A percentile compares a stretch with the other conserved stretches of the same genome.
Conservation (phyloP, 2,329 filamentous ascomycete species). For the Hypoxylon sp. region DNA sequence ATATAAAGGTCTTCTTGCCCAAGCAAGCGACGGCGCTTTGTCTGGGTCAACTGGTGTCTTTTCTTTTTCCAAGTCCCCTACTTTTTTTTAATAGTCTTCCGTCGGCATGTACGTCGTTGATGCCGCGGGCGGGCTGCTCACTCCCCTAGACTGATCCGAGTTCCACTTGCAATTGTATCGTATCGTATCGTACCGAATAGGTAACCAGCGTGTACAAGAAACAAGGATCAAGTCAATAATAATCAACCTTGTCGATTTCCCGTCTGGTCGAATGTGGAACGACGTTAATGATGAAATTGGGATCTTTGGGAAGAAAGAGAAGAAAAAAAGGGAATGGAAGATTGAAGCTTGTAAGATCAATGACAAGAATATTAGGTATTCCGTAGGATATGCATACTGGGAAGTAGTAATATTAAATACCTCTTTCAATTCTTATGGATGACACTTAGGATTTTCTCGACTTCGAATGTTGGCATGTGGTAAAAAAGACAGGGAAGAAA, state of each 20-base stretch:
- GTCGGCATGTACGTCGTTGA: slow-evolving; percentile 20
- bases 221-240: slow-evolving; percentile 30
- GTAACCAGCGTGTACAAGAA: slow-evolving; percentile 19
- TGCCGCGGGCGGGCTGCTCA: slow-evolving; percentile 21
- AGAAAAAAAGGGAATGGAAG: slow-evolving; percentile 5
- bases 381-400: no score
- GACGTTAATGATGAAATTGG: slow-evolving; percentile 21
- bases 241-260: slow-evolving; percentile 32
- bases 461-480: slow-evolving; percentile 7
- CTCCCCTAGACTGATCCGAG: slow-evolving; percentile 28
- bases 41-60: no score
- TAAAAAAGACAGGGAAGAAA: slow-evolving; percentile 5
- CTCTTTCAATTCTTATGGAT: no score
- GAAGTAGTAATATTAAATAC: slow-evolving; percentile 11
- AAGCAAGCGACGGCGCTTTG: slow-evolving; percentile 1
- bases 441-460: no score
- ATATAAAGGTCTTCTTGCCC: no score
- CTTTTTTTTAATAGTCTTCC: slow-evolving; percentile 5
- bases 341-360: no score
- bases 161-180: slow-evolving; percentile 24
- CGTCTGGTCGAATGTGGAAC: slow-evolving; percentile 27
- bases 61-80: no score
- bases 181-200: slow-evolving; percentile 29
- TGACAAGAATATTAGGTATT: no score
- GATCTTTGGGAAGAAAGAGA: slow-evolving; percentile 4